These are phyloP conservation scores for Limnanthes douglasii DNA, from an alignment of 345 rosid genomes.

Conservation along the genomic window DNA sequence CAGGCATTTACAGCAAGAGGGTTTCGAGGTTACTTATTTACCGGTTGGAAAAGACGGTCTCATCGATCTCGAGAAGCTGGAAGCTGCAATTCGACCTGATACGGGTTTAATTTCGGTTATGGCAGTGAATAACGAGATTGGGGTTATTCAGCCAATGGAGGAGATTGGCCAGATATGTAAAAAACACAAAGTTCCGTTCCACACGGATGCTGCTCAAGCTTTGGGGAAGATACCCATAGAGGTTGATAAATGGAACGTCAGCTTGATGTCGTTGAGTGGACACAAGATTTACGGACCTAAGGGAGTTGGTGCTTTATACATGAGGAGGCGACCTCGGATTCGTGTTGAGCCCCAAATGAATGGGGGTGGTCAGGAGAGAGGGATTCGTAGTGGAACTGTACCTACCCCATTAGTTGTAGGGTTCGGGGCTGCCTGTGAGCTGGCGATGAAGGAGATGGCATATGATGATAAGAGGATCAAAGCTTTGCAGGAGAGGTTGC, in stretches of 20 bases:
- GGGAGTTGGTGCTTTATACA: slow-evolving; percentile 85
- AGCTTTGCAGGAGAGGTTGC: slow-evolving; percentile 48
- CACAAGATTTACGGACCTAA: slow-evolving; percentile 89
- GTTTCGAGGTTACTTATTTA: slow-evolving; percentile 80
- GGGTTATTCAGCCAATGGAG: slow-evolving; percentile 87
- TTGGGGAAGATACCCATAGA: slow-evolving; percentile 85
- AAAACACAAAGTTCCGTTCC: slow-evolving; percentile 68
- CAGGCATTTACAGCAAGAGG: slow-evolving; percentile 92
- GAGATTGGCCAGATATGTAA: slow-evolving; percentile 79
- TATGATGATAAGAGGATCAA: slow-evolving; percentile 63
- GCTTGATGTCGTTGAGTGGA: slow-evolving; percentile 88
- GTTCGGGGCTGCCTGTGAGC: slow-evolving; percentile 80
- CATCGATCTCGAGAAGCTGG: slow-evolving; percentile 48
- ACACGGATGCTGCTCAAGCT: slow-evolving; percentile 93
- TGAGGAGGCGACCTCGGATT: slow-evolving; percentile 73
- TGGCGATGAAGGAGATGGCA: slow-evolving; percentile 79
- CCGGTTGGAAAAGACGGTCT: slow-evolving; percentile 67
- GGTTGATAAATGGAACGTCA: slow-evolving; percentile 82
- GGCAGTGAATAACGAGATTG: slow-evolving; percentile 97
- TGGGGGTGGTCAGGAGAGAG: slow-evolving; percentile 99
- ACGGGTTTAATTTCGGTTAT: slow-evolving; percentile 80
- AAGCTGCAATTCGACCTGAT: slow-evolving; percentile 53
- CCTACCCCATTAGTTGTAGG: slow-evolving; percentile 82
- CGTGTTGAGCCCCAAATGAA: slow-evolving; percentile 86
- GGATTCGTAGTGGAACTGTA: slow-evolving; percentile 84